Evolutionary conservation across 371 early-diverging fungal species (phyloP).

Genomic region (Mucor ambiguus): DNA sequence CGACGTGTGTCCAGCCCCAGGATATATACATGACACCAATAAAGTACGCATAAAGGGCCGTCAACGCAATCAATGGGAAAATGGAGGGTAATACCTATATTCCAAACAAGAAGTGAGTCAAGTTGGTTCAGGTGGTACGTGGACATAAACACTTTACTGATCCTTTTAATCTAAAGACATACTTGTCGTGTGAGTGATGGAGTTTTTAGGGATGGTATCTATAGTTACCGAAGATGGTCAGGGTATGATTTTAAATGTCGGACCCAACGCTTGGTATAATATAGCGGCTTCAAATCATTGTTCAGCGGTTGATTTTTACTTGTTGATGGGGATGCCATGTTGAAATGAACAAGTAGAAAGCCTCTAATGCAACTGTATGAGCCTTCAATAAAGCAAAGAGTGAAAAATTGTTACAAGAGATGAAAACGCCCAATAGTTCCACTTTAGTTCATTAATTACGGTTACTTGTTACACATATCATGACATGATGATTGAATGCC

Average conservation of each 20-base stretch:
- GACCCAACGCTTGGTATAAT: slow-evolving; percentile 25
- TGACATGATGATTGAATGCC: not conserved
- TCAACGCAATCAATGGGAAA: slow-evolving; percentile 32
- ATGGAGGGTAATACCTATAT: slow-evolving; percentile 41
- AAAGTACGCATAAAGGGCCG: slow-evolving; percentile 31
- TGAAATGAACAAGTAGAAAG: not conserved
- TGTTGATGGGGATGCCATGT: not conserved
- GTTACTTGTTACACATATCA: not conserved
- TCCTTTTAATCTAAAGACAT: slow-evolving; percentile 29
- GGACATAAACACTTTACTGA: slow-evolving; percentile 26
- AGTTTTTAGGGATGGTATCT: not conserved
- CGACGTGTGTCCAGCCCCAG: slow-evolving; percentile 32
- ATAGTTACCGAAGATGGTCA: slow-evolving; percentile 32
- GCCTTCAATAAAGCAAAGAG: not conserved
- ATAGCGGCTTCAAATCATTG: slow-evolving; percentile 17
- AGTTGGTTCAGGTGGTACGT: not conserved
- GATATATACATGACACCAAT: slow-evolving; percentile 34
- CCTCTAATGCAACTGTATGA: not conserved
- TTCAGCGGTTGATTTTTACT: not conserved
- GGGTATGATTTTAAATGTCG: slow-evolving; percentile 23
- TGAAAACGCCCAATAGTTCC: not conserved
- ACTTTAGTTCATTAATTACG: not conserved
- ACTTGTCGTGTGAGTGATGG: not conserved
- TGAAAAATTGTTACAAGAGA: not conserved
- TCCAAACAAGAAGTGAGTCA: not conserved